phyloP scores from a whole-genome alignment of 1,284 basidiomycete species.

The Boletus smithii region DNA sequence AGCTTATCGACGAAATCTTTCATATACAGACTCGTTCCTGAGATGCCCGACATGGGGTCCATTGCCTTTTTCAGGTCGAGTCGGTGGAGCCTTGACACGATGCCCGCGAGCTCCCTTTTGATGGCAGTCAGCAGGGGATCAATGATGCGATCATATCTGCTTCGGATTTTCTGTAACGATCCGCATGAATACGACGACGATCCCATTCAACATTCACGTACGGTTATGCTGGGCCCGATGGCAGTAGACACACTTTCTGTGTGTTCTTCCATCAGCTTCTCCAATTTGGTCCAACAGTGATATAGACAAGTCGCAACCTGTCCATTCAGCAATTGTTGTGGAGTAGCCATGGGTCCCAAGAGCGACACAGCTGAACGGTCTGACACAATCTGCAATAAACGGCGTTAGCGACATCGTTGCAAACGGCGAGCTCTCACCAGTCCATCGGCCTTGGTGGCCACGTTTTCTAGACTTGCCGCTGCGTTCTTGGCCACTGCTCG shows the following conservation, averaged over 20 bases:
- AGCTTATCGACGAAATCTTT: constrained; percentile 87
- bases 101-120: constrained; percentile 72
- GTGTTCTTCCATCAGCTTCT: constrained; percentile 70
- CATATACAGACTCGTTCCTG: constrained; percentile 80
- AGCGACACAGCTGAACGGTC: constrained; percentile 79
- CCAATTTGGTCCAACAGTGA: constrained; percentile 70
- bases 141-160: constrained; percentile 59
- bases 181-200: constrained; percentile 1
- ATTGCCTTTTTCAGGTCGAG: constrained; percentile 73
- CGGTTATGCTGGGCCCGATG: constrained; percentile 62
- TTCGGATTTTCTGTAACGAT: constrained; percentile 53
- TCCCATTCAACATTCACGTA: constrained; percentile 33
- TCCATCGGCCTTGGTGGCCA: constrained; percentile 59
- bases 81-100: constrained; percentile 78
- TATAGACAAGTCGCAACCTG: constrained; percentile 77
- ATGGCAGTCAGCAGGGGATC: constrained; percentile 73
- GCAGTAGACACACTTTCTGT: constrained; percentile 56
- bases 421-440: constrained; percentile 48
- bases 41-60: constrained; percentile 61
- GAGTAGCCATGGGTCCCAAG: constrained; percentile 72
- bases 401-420: neutral
- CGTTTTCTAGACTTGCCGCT: constrained; percentile 60
- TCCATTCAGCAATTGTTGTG: constrained; percentile 74
- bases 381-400: constrained; percentile 52
- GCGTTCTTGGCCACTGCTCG: constrained; percentile 75